A percentile compares a stretch with the other conserved stretches of the same genome.
These are phyloP conservation scores for Taphrina pruni DNA, from an alignment of 1,139 yeast species.

Conservation along the genomic window DNA sequence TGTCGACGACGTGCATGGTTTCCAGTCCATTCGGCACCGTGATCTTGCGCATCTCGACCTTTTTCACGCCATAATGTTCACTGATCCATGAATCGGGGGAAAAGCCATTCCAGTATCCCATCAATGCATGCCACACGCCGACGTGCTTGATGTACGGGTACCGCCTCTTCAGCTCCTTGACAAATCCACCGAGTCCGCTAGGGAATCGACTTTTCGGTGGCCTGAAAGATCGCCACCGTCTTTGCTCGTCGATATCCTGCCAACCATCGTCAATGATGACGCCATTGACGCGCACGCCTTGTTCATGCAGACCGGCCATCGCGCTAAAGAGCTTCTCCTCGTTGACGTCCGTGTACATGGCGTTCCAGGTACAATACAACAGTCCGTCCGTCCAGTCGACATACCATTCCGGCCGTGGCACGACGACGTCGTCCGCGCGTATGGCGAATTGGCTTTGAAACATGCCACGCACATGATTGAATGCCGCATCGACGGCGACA, in stretches of 20 bases:
- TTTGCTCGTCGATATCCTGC: constrained; percentile 48
- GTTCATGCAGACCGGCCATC: constrained; percentile 47
- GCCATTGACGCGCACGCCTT: constrained; percentile 47
- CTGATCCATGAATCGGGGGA: constrained; percentile 46
- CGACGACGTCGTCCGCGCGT: constrained; percentile 7
- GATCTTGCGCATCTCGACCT: constrained; percentile 18
- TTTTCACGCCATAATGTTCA: constrained; percentile 43
- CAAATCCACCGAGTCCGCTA: constrained; percentile 48
- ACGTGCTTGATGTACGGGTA: constrained; percentile 50
- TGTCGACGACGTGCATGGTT: constrained; percentile 41
- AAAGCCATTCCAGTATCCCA: constrained; percentile 52
- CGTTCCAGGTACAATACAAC: constrained; percentile 52
- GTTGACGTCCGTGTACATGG: constrained; percentile 49
- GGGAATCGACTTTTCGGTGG: constrained; percentile 49
- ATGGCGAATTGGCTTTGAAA: constrained; percentile 2
- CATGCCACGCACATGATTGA: neutral
- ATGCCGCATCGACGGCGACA: constrained; percentile 14
- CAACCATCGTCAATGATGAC: constrained; percentile 52
- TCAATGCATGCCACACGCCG: constrained; percentile 52
- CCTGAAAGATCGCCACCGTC: constrained; percentile 47
- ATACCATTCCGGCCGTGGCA: constrained; percentile 17
- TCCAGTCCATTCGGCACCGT: constrained; percentile 28
- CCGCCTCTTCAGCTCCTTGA: constrained; percentile 46
- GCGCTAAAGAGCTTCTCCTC: constrained; percentile 47
- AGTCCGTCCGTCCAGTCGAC: constrained; percentile 47